A percentile compares a stretch with the other conserved stretches of the same genome.
These are phyloP conservation scores for Trifolium dubium DNA, from an alignment of 306 rosid species.

Conservation along the genomic window DNA sequence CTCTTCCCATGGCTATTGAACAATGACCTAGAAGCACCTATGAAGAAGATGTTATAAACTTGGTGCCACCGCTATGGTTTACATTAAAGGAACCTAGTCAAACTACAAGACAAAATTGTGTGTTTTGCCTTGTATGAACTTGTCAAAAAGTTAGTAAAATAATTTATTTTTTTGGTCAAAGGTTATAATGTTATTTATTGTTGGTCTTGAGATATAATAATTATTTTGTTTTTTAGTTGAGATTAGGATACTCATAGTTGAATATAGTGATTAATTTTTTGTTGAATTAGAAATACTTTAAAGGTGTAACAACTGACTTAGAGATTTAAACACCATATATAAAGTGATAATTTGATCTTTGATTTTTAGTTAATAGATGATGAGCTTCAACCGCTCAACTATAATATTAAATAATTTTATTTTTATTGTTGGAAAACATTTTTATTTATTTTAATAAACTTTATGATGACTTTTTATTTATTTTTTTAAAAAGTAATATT, in stretches of 20 bases:
- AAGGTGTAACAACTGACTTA: no score
- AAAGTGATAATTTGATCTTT: no score
- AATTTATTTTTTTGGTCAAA: slow-evolving; percentile 1
- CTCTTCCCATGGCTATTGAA: slow-evolving; percentile 71
- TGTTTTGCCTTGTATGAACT: slow-evolving; percentile 16
- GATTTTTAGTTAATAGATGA: no score
- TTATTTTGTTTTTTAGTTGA: not conserved
- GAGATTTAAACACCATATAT: no score
- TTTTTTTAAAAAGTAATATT: no score
- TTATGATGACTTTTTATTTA: not conserved
- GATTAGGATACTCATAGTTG: not conserved
- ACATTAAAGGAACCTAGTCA: slow-evolving; percentile 48
- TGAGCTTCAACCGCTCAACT: no score
- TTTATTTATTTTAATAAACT: not conserved
- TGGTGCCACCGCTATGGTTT: slow-evolving; percentile 38
- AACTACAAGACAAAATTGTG: slow-evolving; percentile 12
- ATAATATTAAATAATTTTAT: no score
- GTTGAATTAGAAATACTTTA: no score
- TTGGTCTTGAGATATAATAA: slow-evolving; percentile 1
- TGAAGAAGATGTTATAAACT: slow-evolving; percentile 48
- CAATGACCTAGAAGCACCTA: not conserved
- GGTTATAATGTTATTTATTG: not conserved
- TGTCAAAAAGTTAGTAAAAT: slow-evolving; percentile 17
- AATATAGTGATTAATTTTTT: no score
- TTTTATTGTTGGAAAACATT: no score